Base-by-base conservation (phyloP, 169 alveolate genomes). In the Ichthyophthirius multifiliis region DNA sequence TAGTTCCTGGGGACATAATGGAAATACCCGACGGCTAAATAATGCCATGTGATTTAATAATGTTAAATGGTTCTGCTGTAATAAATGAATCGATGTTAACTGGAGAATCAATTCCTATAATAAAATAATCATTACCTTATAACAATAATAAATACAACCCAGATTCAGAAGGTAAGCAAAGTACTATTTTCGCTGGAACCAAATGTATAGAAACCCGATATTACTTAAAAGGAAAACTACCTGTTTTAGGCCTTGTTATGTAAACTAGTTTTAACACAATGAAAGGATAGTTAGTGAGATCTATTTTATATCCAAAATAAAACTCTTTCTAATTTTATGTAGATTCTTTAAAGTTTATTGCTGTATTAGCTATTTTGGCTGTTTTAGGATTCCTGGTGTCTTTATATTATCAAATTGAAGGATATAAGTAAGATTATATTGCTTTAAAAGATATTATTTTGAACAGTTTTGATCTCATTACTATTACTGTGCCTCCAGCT, bases 1-100 rank as follows among this genome's bases (percentile, higher is more conserved):
- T 97, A 63, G 97, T 96, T 3, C 98, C 98, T 16, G 99, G 99
- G 0, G 99, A 97, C 85, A 47, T 97, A 10, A 88, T 96, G 39
- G 95, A 95, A 63, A 76, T 94, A 16, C 75, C 90, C 41, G 93
- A 90, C 13, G 97, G 95, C 43, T 63, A 86, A 84, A 78, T 65
- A 32, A 85, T 97, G 76, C 99, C 99, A 35, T 97, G 99, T 76
- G 99, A 97, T 89, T 93, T 96, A 20, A 86, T 96, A 12, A 82
- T 97, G 23, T 79, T 97, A 74, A 90, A 91, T 20, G 97, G 97
- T n/a, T 84, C 92, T 4, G 83, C 88, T 16, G 89, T 94, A 37
- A 92, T 95, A 12, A 95, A 96, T 46, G 99, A 97, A 82, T 88
- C 96, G 12, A 94, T 93, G 94, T 89, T 97, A 20, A 96, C 98